Percentiles rank a stretch among this genome's conserved stretches.
Evolutionary conservation across 768 basidiomycete species (phyloP).

Genomic region (Flagelloscypha sp.): DNA sequence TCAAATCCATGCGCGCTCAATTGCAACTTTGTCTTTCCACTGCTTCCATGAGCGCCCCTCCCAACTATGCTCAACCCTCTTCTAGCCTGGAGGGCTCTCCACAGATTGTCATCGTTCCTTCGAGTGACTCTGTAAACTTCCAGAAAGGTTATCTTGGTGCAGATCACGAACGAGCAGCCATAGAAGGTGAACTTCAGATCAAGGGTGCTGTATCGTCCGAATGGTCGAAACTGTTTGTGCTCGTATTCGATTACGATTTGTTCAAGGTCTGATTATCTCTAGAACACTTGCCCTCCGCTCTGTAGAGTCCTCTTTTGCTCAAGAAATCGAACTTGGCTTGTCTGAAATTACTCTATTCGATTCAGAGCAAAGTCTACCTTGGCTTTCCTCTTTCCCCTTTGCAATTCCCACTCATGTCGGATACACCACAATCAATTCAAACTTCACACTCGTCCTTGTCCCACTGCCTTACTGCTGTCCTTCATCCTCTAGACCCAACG

Average conservation of each 20-base stretch:
- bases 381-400: constrained; percentile 65
- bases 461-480: constrained; percentile 60
- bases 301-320: constrained; percentile 52
- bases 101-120: constrained; percentile 71
- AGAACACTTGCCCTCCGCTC: constrained; percentile 63
- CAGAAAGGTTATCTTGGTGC: constrained; percentile 83
- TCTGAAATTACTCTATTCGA: constrained; percentile 51
- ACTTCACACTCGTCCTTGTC: constrained; percentile 66
- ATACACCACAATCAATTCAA: constrained; percentile 78
- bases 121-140: constrained; percentile 62
- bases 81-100: no score
- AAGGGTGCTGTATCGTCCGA: constrained; percentile 54
- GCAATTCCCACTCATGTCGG: constrained; percentile 68
- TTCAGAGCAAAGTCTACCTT: constrained; percentile 29
- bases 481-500: constrained; percentile 42
- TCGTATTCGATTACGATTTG: constrained; percentile 8
- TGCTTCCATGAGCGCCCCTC: no score
- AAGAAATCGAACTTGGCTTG: constrained; percentile 57
- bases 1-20: no score
- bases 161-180: constrained; percentile 71
- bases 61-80: no score
- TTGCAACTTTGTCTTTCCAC: no score
- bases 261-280: constrained; percentile 10
- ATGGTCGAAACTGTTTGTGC: constrained; percentile 67
- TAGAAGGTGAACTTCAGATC: constrained; percentile 83